Base-by-base conservation (phyloP, 1,139 yeast genomes). In the Yamadazyma kanchanaburiensis region DNA sequence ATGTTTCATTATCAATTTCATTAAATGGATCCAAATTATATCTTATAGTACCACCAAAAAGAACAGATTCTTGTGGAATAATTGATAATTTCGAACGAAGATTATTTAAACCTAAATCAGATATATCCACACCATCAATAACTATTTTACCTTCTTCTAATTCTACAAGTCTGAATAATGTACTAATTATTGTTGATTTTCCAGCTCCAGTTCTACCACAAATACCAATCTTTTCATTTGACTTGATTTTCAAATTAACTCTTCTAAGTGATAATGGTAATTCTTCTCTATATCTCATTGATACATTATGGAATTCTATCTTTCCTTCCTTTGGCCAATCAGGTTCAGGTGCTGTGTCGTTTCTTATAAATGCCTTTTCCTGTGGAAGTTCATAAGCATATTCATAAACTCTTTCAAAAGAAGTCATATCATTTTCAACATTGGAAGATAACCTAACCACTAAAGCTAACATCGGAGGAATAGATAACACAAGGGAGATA, bases 151-250 rank as follows among this genome's bases (percentile, higher is more conserved):
- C 89, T 2, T 49, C 38, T 11, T 59, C 48, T 24, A 80, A 53
- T 45, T 81, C 87, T 9, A 70, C 58, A 24, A 81, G 55, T 32
- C 91, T 65, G 52, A 74, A 82, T 33, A 81, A 56, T 0, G 85
- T 82, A 15, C 74, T 65, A 71, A 79, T 77, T 25, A 82, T 75
- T 2, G 86, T 74, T 13, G 82, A 73, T 53, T 82, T 82, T 25
- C 89, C 89, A 6, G 89, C 88, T 36, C 91, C 91, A 1, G 89
- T 82, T 45, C 89, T 71, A 14, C 91, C 91, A 56, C 86, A 79
- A 35, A 81, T 77, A 27, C 89, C 89, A 37, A 81, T 66, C 48
- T 79, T 80, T 49, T 79, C 78, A n/a, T 75, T 70, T 1, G 77
- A 69, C n/a, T 61, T 53, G 18, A 81, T 59, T 4, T 50, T 44